These are phyloP conservation scores for Aureobasidium mangrovei DNA, from an alignment of 2,329 filamentous ascomycete species.

Conservation along the genomic window DNA sequence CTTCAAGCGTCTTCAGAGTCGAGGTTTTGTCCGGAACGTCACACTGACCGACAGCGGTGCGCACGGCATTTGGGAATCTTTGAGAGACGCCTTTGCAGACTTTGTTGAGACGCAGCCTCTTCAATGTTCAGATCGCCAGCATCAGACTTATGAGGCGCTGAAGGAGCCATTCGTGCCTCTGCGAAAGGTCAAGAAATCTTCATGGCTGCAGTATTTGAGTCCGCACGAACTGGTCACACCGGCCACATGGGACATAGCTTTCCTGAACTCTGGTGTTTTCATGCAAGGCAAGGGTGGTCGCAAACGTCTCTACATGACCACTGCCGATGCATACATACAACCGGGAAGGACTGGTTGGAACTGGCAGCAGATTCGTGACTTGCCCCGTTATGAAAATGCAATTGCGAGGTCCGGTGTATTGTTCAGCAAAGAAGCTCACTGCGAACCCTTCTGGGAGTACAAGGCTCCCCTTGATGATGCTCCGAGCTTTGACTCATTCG, in stretches of 20 bases:
- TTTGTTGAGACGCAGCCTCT: conserved; percentile 19
- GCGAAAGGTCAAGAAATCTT: conserved; percentile 66
- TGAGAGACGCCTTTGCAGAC: conserved; percentile 54
- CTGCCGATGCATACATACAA: conserved; percentile 66
- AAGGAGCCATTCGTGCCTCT: conserved; percentile 65
- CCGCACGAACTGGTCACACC: conserved; percentile 66
- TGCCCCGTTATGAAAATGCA: conserved; percentile 47
- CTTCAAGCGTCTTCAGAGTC: conserved; percentile 63
- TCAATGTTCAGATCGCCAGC: conserved; percentile 20
- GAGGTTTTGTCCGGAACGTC: conserved; percentile 60
- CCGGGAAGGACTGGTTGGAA: conserved; percentile 54
- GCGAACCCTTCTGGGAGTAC: conserved; percentile 17
- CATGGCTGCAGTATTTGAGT: conserved; percentile 60
- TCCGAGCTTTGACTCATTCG: background rate
- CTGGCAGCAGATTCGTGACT: conserved; percentile 59
- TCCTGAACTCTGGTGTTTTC: conserved; percentile 60
- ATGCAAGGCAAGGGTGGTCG: conserved; percentile 57
- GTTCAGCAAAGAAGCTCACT: conserved; percentile 48
- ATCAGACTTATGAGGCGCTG: conserved; percentile 48
- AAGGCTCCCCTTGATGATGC: background rate
- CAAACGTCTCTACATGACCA: conserved; percentile 66
- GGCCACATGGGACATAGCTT: conserved; percentile 60
- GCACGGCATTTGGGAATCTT: conserved; percentile 56
- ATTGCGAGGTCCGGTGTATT: conserved; percentile 44
- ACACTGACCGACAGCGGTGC: conserved; percentile 55